Percentiles rank a stretch among this genome's conserved stretches.
Evolutionary conservation across 2,329 filamentous ascomycete genomes (phyloP).

Genomic region (Colletotrichum sp.): DNA sequence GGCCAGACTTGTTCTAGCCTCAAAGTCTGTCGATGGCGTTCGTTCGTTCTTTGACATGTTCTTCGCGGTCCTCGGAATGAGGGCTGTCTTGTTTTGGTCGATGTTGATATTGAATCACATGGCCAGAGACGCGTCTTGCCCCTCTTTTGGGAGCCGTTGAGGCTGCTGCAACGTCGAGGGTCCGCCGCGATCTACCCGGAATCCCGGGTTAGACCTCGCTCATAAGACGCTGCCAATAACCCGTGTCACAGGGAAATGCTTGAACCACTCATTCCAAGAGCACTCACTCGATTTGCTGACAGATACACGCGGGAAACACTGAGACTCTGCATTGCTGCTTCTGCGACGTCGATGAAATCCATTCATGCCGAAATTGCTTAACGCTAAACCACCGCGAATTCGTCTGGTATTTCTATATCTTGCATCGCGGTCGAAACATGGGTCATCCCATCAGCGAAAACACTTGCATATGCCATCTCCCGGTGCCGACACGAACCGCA

Average conservation of each 20-base stretch:
- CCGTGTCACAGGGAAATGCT: neutral
- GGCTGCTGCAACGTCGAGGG: conserved; percentile 1
- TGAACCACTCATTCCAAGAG: neutral
- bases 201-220: conserved; percentile 2
- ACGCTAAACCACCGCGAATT: neutral
- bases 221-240: neutral
- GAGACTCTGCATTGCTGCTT: neutral
- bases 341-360: neutral
- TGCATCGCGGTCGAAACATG: neutral
- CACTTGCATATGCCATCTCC: neutral
- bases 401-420: neutral
- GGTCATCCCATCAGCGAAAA: neutral
- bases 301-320: neutral
- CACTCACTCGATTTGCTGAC: neutral
- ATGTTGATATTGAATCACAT: neutral
- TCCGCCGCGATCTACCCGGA: neutral
- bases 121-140: neutral
- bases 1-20: neutral
- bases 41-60: neutral
- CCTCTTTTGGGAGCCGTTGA: neutral
- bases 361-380: neutral
- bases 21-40: neutral
- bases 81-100: neutral
- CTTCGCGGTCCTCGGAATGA: neutral
- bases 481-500: neutral